Evolutionary conservation across 805 yeast genomes (phyloP), one percentile per base, ranked within the genome.

Genomic region (Nakazawaea ernobii): DNA sequence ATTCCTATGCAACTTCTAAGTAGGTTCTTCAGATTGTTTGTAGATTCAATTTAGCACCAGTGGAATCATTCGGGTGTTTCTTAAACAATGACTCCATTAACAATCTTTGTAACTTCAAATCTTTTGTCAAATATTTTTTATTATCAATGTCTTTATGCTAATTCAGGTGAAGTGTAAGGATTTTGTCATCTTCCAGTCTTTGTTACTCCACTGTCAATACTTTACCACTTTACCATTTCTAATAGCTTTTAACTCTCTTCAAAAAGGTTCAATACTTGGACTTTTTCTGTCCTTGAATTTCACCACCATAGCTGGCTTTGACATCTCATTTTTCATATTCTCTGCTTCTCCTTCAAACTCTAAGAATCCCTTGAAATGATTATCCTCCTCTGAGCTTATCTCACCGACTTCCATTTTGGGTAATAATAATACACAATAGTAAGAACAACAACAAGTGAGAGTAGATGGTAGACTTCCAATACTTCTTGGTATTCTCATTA

Each of bases 41-140:
- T 45, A 84, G 59, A 0, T 90, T 82, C 39, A 84, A 59, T 45
- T 78, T 86, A 0, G 86, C 90, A 32, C 91, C 92, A 6, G 86
- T 79, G 46, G 66, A 69, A 6, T 52, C 44, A 27, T 53, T 49
- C 26, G 67, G 33, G 67, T 57, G n/a, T 64, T 60, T 6, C 77
- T 67, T 39, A 79, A 61, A 26, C 86, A 79, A 61, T 86, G 91
- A 0, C 92, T 84, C 61, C 94, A 49, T 73, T 26, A 86, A 60
- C 37, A 86, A 73, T 49, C 90, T 66, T 59, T 86, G 91, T 42
- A 86, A 66, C 55, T 82, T 86, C n/a, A 84, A 57, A 61, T 85
- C 94, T 53, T 84, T 83, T 50, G 82, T 75, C 52, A 84, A 55
- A 55, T 85, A 79, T 27, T 82, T 78, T 32, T 64, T 67, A 29